Conservation (phyloP, 768 basidiomycete species). For the Psilocybe sp. region DNA sequence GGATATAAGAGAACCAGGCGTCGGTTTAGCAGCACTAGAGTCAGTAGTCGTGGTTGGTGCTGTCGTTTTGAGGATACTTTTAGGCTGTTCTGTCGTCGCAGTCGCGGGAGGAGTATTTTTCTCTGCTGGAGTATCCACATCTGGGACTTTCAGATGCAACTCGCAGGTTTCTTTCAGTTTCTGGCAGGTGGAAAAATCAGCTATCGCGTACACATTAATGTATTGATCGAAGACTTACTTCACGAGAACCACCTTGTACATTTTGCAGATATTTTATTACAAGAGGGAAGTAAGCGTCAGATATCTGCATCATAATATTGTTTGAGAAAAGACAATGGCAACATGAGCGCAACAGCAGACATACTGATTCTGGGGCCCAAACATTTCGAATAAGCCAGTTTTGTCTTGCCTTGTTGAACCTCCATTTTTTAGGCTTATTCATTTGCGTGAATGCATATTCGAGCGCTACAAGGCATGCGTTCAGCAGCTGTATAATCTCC, state of each 20-base stretch:
- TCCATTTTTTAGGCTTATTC: constrained; percentile 51
- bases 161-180: constrained; percentile 19
- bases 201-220: not conserved
- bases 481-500: not conserved
- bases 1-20: constrained; percentile 17
- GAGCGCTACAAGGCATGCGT: constrained; percentile 28
- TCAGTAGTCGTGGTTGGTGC: not conserved
- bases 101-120: not conserved
- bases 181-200: constrained; percentile 4
- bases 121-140: not conserved
- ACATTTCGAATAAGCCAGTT: constrained; percentile 72
- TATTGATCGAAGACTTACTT: constrained; percentile 10
- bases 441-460: constrained; percentile 57
- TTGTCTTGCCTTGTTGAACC: constrained; percentile 72
- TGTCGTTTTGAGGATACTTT: constrained; percentile 4
- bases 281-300: constrained; percentile 21
- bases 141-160: constrained; percentile 14
- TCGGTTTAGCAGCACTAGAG: constrained; percentile 2
- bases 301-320: constrained; percentile 11
- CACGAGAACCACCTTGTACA: constrained; percentile 21
- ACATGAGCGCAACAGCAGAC: constrained; percentile 11
- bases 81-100: not conserved
- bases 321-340: not conserved
- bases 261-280: constrained; percentile 19
- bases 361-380: constrained; percentile 49